phyloP scores from a whole-genome alignment of 1,284 basidiomycete genomes.

The Cryptococcus depauperatus region DNA sequence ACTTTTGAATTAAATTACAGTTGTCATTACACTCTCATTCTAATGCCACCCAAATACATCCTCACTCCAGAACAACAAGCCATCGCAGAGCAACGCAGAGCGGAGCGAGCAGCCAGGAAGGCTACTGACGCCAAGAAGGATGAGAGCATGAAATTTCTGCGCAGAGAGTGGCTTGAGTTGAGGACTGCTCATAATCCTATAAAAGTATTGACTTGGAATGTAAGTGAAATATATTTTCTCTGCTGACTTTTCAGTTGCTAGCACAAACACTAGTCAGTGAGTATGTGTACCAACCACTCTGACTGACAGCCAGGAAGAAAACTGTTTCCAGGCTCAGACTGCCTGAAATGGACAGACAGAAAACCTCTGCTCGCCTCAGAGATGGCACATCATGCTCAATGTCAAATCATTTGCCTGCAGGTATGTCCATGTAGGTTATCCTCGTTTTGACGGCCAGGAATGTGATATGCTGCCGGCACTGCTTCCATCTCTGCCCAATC shows the following conservation, averaged over 20 bases:
- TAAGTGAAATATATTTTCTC: conserved; percentile 44
- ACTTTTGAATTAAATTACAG: too few species aligned
- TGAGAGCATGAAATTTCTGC: conserved; percentile 50
- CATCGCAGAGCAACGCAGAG: conserved; percentile 34
- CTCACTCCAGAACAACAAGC: conserved; percentile 39
- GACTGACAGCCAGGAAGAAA: conserved; percentile 55
- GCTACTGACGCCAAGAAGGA: conserved; percentile 51
- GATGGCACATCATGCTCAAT: conserved; percentile 52
- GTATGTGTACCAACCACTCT: conserved; percentile 3
- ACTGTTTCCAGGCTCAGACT: conserved; percentile 69
- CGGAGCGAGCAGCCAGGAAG: conserved; percentile 38
- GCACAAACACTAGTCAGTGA: conserved; percentile 46
- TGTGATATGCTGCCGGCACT: conserved; percentile 58
- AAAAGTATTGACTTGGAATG: conserved; percentile 55
- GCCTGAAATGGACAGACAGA: conserved; percentile 63
- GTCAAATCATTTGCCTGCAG: conserved; percentile 77
- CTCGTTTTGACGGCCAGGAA: conserved; percentile 24
- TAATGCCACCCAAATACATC: too few species aligned
- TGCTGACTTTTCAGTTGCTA: conserved; percentile 47
- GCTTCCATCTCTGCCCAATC: conserved; percentile 51
- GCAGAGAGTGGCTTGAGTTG: conserved; percentile 59
- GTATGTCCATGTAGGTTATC: conserved; percentile 47
- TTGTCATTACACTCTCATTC: too few species aligned
- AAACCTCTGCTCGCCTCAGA: conserved; percentile 68
- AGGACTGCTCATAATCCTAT: too few species aligned